Conservation (phyloP, 345 rosid species). For the Citrus medica region DNA sequence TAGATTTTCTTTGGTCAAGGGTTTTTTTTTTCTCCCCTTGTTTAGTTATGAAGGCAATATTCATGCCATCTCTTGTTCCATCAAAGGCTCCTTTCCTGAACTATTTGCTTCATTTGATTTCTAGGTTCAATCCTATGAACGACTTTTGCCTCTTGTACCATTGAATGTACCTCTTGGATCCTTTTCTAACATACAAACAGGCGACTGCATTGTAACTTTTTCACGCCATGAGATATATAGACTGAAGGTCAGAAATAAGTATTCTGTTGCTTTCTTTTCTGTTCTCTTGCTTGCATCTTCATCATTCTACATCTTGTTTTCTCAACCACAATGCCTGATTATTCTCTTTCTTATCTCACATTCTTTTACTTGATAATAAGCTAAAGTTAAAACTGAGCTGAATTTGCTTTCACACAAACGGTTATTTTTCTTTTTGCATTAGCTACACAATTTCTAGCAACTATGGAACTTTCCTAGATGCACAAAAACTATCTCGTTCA, state of each 20-base stretch:
- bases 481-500: background rate
- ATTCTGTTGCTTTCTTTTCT: background rate
- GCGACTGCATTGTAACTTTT: slow-evolving; percentile 87
- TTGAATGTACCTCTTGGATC: slow-evolving; percentile 57
- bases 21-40: no score
- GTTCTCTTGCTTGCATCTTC: slow-evolving; percentile 3
- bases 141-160: slow-evolving; percentile 84
- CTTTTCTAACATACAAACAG: slow-evolving; percentile 56
- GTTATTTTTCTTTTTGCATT: background rate
- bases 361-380: background rate
- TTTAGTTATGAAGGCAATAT: background rate
- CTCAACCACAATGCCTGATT: background rate
- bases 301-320: background rate
- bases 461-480: background rate
- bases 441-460: background rate
- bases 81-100: background rate
- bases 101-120: slow-evolving; percentile 2
- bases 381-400: background rate
- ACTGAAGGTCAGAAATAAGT: slow-evolving; percentile 53
- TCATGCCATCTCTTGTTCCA: background rate
- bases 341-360: background rate
- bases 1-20: background rate
- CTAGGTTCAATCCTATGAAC: slow-evolving; percentile 69
- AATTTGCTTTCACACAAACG: background rate
- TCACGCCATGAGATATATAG: slow-evolving; percentile 66